phyloP scores from a whole-genome alignment of 345 rosid genomes.

The Sonneratia caseolaris region DNA sequence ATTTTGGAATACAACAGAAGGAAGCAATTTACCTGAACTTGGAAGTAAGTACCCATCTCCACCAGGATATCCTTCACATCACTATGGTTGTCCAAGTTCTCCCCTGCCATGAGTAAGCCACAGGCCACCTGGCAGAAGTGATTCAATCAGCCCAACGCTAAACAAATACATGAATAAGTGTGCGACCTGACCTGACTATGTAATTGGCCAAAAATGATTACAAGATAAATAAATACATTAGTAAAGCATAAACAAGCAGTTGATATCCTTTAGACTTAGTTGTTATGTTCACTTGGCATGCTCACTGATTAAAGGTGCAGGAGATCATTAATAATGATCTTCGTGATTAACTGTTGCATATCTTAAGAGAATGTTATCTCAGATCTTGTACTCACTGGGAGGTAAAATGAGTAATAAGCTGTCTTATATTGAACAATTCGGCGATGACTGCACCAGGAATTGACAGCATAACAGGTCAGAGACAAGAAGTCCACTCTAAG shows the following conservation, averaged over 20 bases:
- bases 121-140: conserved; percentile 57
- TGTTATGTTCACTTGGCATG: neutral
- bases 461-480: neutral
- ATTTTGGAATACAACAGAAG: neutral
- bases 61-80: conserved; percentile 55
- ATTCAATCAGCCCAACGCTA: neutral
- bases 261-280: neutral
- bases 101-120: conserved; percentile 67
- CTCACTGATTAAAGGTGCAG: neutral
- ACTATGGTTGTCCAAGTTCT: conserved; percentile 51
- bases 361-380: neutral
- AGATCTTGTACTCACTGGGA: conserved; percentile 48
- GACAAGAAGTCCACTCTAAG: neutral
- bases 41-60: conserved; percentile 74
- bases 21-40: conserved; percentile 52
- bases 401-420: conserved; percentile 73
- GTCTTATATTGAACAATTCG: conserved; percentile 74
- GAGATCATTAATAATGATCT: neutral
- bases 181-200: neutral
- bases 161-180: neutral
- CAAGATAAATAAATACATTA: neutral
- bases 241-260: neutral
- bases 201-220: neutral
- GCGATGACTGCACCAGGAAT: conserved; percentile 43
- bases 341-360: neutral